Conservation (phyloP, 495 filamentous ascomycete genomes). For the Neurospora hispaniola region DNA sequence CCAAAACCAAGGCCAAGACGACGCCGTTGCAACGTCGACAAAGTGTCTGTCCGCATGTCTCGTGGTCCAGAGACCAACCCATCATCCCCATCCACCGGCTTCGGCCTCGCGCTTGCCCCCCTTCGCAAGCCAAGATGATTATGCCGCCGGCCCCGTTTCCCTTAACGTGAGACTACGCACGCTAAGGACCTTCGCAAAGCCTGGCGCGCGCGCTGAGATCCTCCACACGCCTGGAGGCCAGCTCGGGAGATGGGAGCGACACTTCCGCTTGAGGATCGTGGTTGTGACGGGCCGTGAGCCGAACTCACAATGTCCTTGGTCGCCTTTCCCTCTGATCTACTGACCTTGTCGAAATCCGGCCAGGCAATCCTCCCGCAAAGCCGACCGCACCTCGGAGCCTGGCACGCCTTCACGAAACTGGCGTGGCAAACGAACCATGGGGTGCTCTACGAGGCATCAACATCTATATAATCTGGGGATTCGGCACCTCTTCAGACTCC, state of each 20-base stretch:
- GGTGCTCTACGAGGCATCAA: background rate
- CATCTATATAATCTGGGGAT: conserved; percentile 17
- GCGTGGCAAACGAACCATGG: background rate
- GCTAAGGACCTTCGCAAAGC: background rate
- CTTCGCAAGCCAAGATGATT: conserved; percentile 1
- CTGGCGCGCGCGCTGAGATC: background rate
- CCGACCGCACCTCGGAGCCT: conserved; percentile 10
- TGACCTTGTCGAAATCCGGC: background rate
- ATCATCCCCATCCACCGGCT: background rate
- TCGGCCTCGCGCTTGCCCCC: background rate
- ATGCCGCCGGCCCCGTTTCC: background rate
- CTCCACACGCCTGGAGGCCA: background rate
- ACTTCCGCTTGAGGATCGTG: conserved; percentile 3
- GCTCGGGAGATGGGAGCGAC: conserved; percentile 4
- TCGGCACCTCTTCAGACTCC: background rate
- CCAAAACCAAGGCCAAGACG: conserved; percentile 5
- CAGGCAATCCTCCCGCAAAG: conserved; percentile 1
- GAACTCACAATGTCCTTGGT: conserved; percentile 3
- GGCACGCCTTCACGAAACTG: conserved; percentile 1
- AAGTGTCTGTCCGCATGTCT: conserved; percentile 13
- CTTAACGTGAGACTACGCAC: conserved; percentile 10
- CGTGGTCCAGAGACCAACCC: conserved; percentile 1
- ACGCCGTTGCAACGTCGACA: conserved; percentile 6
- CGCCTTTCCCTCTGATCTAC: conserved; percentile 2
- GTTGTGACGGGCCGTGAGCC: conserved; percentile 21